Conservation (phyloP, 169 alveolate species). For the Plasmodium gonderi region DNA sequence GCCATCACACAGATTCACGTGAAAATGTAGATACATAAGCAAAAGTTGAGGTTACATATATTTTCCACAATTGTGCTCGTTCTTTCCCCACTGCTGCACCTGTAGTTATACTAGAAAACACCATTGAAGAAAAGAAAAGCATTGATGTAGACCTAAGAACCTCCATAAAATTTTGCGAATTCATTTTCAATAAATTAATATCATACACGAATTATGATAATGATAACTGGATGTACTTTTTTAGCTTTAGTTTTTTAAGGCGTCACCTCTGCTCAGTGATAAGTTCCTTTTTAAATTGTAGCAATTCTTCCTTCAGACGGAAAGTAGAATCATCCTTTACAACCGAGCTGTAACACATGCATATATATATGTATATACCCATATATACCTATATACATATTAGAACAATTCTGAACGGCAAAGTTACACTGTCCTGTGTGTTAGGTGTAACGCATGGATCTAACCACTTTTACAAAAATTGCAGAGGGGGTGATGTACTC, state of each 20-base stretch:
- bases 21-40: background rate
- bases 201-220: conserved; percentile 48
- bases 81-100: background rate
- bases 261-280: conserved; percentile 67
- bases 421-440: no score
- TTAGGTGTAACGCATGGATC: background rate
- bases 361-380: background rate
- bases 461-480: no score
- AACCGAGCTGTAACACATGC: conserved; percentile 27
- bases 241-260: conserved; percentile 60
- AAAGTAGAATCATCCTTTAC: conserved; percentile 64
- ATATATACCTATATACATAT: no score
- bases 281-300: conserved; percentile 68
- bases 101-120: conserved; percentile 59
- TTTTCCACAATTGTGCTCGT: background rate
- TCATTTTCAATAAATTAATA: conserved; percentile 55
- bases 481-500: no score
- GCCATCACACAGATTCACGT: no score
- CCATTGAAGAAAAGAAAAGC: conserved; percentile 62
- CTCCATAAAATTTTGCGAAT: conserved; percentile 71
- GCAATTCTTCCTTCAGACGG: conserved; percentile 19
- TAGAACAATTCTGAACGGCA: no score
- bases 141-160: conserved; percentile 57
- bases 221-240: conserved; percentile 18
- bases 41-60: background rate